Conservation (phyloP, 2,329 filamentous ascomycete species). For the Diplodia mutila region DNA sequence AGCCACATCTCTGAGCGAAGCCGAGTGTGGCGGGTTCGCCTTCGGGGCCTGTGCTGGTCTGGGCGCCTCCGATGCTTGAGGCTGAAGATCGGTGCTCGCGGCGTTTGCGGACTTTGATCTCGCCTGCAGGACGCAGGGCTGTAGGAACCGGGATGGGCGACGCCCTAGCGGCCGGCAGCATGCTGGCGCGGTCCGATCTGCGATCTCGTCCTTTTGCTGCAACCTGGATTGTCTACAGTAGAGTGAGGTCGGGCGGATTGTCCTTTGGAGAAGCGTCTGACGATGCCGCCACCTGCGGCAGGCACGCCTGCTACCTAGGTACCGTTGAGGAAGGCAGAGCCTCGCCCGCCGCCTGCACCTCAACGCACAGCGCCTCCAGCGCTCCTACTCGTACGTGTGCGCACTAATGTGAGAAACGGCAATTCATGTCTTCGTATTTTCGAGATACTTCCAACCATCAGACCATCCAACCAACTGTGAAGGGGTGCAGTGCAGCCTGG, state of each 20-base stretch:
- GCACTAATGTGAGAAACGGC: background rate
- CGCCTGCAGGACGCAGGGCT: conserved; percentile 19
- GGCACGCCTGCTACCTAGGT: background rate
- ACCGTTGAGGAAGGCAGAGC: background rate
- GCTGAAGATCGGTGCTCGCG: conserved; percentile 22
- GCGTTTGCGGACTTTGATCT: conserved; percentile 26
- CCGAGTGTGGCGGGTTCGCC: background rate
- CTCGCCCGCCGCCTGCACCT: background rate
- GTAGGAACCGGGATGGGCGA: conserved; percentile 16
- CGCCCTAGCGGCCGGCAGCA: conserved; percentile 18
- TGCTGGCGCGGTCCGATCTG: conserved; percentile 18
- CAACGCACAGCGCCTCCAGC: background rate
- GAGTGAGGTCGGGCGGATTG: background rate
- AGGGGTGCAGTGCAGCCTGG: background rate
- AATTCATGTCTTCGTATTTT: conserved; percentile 18
- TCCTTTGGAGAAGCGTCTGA: background rate
- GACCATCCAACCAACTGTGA: conserved; percentile 15
- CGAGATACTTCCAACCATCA: conserved; percentile 16
- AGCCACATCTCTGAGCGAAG: background rate
- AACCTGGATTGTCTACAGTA: too few species aligned
- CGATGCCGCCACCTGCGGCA: background rate
- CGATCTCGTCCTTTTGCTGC: conserved; percentile 3
- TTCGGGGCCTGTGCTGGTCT: background rate
- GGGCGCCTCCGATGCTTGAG: conserved; percentile 5
- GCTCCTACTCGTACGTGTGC: background rate